Evolutionary conservation across 2,329 filamentous ascomycete species (phyloP).

Genomic region (Clarireedia monteithiana): DNA sequence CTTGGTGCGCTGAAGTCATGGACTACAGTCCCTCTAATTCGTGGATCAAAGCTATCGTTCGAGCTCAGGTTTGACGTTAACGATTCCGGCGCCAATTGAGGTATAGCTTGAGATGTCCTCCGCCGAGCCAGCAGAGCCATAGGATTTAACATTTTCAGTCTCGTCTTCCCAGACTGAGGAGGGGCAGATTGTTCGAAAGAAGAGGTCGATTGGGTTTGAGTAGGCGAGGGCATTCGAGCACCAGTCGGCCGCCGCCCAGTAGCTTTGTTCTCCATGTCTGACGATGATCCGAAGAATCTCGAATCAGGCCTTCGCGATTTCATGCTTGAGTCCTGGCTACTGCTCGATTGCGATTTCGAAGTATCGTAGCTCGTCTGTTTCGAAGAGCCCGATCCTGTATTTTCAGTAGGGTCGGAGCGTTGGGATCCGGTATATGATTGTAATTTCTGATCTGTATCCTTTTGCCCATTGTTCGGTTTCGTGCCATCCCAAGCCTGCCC

Average conservation of each 20-base stretch:
- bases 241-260: slow-evolving; percentile 20
- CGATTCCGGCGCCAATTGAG: slow-evolving; percentile 22
- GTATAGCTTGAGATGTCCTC: slow-evolving; percentile 27
- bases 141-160: slow-evolving; percentile 32
- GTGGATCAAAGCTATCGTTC: slow-evolving; percentile 47
- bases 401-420: slow-evolving; percentile 22
- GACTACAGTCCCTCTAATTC: slow-evolving; percentile 55
- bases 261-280: slow-evolving; percentile 17
- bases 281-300: slow-evolving; percentile 11
- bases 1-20: slow-evolving; percentile 60
- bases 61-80: slow-evolving; percentile 17
- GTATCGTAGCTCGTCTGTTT: slow-evolving; percentile 16
- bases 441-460: slow-evolving; percentile 12
- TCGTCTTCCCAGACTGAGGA: slow-evolving; percentile 22
- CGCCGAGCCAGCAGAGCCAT: slow-evolving; percentile 31
- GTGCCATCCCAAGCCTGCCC: slow-evolving; percentile 1
- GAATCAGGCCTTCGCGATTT: slow-evolving; percentile 13
- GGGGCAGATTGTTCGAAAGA: slow-evolving; percentile 20
- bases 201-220: slow-evolving; percentile 11
- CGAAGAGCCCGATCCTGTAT: slow-evolving; percentile 8
- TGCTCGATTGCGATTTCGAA: slow-evolving; percentile 11
- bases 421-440: slow-evolving; percentile 17
- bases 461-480: slow-evolving; percentile 8
- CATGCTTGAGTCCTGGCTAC: slow-evolving; percentile 11
- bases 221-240: slow-evolving; percentile 22